Evolutionary conservation across 2,329 filamentous ascomycete species (phyloP).

Genomic region (Talaromyces verruculosus): DNA sequence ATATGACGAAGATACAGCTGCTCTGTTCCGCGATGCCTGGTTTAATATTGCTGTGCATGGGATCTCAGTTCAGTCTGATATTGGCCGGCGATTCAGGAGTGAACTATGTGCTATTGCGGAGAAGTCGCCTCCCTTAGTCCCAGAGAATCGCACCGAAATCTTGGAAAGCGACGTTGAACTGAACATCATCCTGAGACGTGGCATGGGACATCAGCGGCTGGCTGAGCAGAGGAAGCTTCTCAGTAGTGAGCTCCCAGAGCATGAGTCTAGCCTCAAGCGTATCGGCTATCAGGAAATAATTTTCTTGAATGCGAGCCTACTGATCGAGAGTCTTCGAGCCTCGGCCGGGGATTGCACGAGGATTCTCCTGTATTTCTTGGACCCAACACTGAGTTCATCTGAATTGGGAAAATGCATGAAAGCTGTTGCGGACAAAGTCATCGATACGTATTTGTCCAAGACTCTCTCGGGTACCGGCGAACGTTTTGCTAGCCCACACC

Average conservation of each 20-base stretch:
- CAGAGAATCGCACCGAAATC: conserved; percentile 84
- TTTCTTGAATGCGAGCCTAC: conserved; percentile 84
- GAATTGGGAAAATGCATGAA: conserved; percentile 64
- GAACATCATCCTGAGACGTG: conserved; percentile 86
- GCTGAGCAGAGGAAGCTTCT: conserved; percentile 78
- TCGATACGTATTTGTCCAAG: conserved; percentile 76
- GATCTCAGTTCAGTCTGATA: conserved; percentile 72
- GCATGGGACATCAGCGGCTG: conserved; percentile 71
- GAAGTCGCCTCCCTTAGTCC: conserved; percentile 81
- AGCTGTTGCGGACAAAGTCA: conserved; percentile 64
- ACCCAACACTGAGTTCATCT: conserved; percentile 71
- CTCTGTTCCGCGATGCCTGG: conserved; percentile 86
- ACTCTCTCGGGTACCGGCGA: conserved; percentile 70
- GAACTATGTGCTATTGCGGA: conserved; percentile 83
- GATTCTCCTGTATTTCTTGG: conserved; percentile 88
- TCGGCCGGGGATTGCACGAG: conserved; percentile 87
- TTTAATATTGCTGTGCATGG: conserved; percentile 97
- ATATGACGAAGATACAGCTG: conserved; percentile 67
- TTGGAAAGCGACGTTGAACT: conserved; percentile 95
- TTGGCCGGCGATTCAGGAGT: conserved; percentile 69
- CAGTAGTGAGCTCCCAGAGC: conserved; percentile 69
- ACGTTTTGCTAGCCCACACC: conserved; percentile 83
- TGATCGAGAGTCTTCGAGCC: conserved; percentile 85
- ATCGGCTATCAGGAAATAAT: conserved; percentile 88
- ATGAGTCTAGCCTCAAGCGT: conserved; percentile 73